phyloP scores from a whole-genome alignment of 2,329 filamentous ascomycete species.

The Phialophora expanda region DNA sequence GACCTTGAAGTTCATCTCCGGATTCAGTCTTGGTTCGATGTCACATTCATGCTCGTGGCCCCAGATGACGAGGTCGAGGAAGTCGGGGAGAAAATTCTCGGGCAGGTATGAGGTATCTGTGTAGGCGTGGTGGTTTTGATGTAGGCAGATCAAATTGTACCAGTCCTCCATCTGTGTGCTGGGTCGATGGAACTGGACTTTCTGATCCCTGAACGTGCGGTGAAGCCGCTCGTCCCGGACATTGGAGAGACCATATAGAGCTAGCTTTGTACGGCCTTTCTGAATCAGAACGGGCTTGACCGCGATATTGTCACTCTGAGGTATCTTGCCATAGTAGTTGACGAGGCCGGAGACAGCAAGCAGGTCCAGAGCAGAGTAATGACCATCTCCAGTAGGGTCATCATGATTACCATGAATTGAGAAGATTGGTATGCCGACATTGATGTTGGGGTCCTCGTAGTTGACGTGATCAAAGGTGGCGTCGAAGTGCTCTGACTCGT shows the following conservation, averaged over 20 bases:
- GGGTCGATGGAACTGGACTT: conserved; percentile 91
- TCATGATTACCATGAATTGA: conserved; percentile 99
- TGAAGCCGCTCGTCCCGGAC: conserved; percentile 94
- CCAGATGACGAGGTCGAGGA: conserved; percentile 91
- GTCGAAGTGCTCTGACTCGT: conserved; percentile 88
- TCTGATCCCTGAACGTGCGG: conserved; percentile 87
- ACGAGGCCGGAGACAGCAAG: conserved; percentile 88
- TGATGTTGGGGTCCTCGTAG: conserved; percentile 97
- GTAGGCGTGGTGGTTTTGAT: conserved; percentile 94
- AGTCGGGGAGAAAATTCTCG: conserved; percentile 88
- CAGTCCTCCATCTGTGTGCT: conserved; percentile 80
- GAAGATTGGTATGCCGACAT: conserved; percentile 95
- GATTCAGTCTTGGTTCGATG: conserved; percentile 81
- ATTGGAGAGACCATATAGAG: conserved; percentile 92
- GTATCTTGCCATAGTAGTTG: conserved; percentile 93
- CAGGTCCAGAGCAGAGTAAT: conserved; percentile 87
- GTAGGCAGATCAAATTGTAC: conserved; percentile 94
- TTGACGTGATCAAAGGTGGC: conserved; percentile 93
- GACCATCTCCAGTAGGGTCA: conserved; percentile 94
- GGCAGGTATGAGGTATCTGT: conserved; percentile 93
- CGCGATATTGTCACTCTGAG: conserved; percentile 90
- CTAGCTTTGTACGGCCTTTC: conserved; percentile 90
- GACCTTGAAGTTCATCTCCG: conserved; percentile 88
- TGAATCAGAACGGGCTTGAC: conserved; percentile 91
- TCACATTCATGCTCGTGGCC: conserved; percentile 97